Evolutionary conservation across 768 basidiomycete species (phyloP), one percentile per base, ranked within the genome.

Genomic region (Plicaturopsis crispa): DNA sequence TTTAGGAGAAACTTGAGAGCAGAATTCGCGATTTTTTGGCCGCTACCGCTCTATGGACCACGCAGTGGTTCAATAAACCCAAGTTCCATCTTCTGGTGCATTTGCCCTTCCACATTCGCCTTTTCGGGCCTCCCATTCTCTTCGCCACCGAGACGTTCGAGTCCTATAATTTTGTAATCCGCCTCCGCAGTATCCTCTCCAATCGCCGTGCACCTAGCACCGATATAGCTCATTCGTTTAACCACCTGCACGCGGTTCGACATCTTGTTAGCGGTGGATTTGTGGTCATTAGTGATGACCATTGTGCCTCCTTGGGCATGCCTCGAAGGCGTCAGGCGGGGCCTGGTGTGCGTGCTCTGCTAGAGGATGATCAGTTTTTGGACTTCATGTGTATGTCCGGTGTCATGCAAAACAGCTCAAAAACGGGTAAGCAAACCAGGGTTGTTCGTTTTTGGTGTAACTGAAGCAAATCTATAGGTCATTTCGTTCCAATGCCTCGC

Each of bases 51-150:
- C 32, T 42, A 1, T 57, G 43, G 57, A 54, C 34, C 10, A 14
- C 22, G n/a, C 47, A 40, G 13, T 50, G 44, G 48, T 57, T 49
- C 30, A 49, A 49, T 26, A 57, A 57, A 31, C 48, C 46, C 0
- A 55, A 59, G 35, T 53, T 56, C 37, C 57, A 59, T 33, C 31
- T 56, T 11, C 35, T 57, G 11, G 28, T 48, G 7, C 57, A 59
- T 34, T 42, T 57, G 1, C 43, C 43, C 6, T 24, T 40, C 2
- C 54, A 59, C 34, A 52, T 59, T 2, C 33, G 40, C 1, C 48
- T 45, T 1, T 61, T 57, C 39, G 56, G 59, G 2, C 59, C 59
- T 3, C 46, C 57, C 0, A 34, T 56, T 1, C 36, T 56, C 1
- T 59, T 53, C 34, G 51, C 58, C 3, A 57, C 42, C 0, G 55